phyloP scores from a whole-genome alignment of 345 rosid species.

The Corchorus capsularis region DNA sequence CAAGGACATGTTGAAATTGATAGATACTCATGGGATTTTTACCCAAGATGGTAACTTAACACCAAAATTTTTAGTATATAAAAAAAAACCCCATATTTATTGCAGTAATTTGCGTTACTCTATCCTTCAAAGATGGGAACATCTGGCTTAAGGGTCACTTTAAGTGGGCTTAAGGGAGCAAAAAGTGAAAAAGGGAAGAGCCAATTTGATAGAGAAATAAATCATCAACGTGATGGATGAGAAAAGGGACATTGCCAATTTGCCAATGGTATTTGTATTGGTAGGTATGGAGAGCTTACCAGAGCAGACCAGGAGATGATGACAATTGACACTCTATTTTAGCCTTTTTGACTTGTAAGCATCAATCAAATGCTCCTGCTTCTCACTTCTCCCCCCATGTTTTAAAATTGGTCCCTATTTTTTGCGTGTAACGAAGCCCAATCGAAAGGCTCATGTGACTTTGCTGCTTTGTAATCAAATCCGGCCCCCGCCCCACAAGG shows the following conservation, averaged over 20 bases:
- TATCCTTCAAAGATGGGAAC: background rate
- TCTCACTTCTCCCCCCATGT: background rate
- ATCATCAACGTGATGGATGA: background rate
- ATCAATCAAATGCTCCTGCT: background rate
- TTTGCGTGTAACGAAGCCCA: background rate
- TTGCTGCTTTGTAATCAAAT: conserved; percentile 7
- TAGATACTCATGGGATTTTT: too few species aligned
- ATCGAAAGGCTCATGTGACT: background rate
- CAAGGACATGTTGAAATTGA: too few species aligned
- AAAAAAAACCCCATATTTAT: background rate
- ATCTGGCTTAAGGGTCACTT: background rate
- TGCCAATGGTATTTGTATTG: background rate
- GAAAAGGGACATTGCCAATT: background rate
- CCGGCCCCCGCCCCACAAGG: background rate
- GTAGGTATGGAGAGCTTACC: background rate
- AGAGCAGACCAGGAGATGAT: background rate
- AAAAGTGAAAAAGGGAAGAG: background rate
- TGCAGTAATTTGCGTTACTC: background rate
- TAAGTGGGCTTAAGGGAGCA: too few species aligned
- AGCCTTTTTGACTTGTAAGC: background rate
- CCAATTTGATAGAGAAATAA: background rate
- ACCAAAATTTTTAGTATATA: too few species aligned
- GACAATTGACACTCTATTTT: background rate
- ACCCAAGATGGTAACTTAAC: too few species aligned
- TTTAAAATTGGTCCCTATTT: background rate